Percentiles rank a stretch among this genome's conserved stretches.
Conservation (phyloP, 2,329 filamentous ascomycete genomes). For the Botrytis tulipae region DNA sequence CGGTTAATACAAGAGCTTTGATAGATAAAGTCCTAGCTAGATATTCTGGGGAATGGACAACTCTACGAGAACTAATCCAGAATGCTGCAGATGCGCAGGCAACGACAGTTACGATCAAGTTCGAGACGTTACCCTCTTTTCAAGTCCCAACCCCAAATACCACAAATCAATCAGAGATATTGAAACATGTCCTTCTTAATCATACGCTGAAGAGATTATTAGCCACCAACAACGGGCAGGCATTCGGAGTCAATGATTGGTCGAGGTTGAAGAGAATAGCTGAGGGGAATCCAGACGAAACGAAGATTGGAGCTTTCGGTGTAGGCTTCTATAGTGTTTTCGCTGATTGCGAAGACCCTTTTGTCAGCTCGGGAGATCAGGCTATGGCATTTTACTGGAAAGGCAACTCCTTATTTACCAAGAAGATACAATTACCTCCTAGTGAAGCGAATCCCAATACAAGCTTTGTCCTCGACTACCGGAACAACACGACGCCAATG, state of each 20-base stretch:
- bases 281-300: conserved; percentile 98
- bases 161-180: conserved; percentile 64
- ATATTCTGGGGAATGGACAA: conserved; percentile 94
- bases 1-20: conserved; percentile 91
- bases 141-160: conserved; percentile 64
- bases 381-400: conserved; percentile 99
- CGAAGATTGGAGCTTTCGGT: conserved; percentile 97
- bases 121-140: conserved; percentile 84
- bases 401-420: conserved; percentile 93
- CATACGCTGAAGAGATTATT: conserved; percentile 86
- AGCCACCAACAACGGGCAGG: conserved; percentile 86
- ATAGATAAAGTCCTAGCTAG: conserved; percentile 97
- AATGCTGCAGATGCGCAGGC: conserved; percentile 98
- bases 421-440: conserved; percentile 71
- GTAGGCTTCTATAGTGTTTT: conserved; percentile 99
- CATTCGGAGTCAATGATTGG: conserved; percentile 92
- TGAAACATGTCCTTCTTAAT: conserved; percentile 81
- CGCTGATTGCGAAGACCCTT: conserved; percentile 95
- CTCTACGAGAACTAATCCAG: conserved; percentile 88
- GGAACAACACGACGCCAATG: conserved; percentile 81
- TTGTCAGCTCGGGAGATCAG: conserved; percentile 87
- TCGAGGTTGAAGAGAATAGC: conserved; percentile 90
- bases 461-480: conserved; percentile 91
- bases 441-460: conserved; percentile 69
- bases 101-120: conserved; percentile 82